These are phyloP conservation scores for Pinus tabuliformis DNA, from an alignment of 75 land plant species.

Conservation along the genomic window DNA sequence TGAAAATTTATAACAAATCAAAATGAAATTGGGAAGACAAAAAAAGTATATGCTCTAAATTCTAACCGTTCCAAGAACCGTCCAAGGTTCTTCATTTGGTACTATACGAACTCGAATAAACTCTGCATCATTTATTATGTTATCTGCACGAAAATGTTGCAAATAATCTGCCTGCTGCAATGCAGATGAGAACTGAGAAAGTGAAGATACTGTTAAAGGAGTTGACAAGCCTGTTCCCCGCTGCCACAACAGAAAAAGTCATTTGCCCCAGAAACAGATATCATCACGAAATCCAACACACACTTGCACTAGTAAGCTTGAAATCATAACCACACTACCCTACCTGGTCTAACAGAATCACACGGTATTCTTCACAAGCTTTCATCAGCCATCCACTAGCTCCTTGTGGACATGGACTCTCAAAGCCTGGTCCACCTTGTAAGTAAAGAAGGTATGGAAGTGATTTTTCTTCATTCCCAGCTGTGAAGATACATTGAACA, in stretches of 20 bases:
- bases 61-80: conserved; percentile 89
- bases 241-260: conserved; percentile 38
- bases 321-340: conserved; percentile 1
- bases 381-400: conserved; percentile 87
- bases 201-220: conserved; percentile 76
- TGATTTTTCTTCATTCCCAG: too few species aligned
- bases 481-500: too few species aligned
- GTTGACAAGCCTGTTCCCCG: conserved; percentile 98
- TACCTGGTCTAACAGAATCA: conserved; percentile 91
- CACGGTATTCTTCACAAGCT: conserved; percentile 85
- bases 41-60: background rate
- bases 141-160: conserved; percentile 94
- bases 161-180: conserved; percentile 65
- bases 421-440: conserved; percentile 98
- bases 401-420: conserved; percentile 74
- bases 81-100: conserved; percentile 81
- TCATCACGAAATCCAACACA: background rate
- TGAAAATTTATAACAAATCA: background rate
- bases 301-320: conserved; percentile 1
- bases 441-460: conserved; percentile 72
- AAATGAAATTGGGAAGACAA: too few species aligned
- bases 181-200: conserved; percentile 62
- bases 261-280: conserved; percentile 9
- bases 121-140: conserved; percentile 91
- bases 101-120: conserved; percentile 65